A percentile compares a stretch with the other conserved stretches of the same genome.
Conservation (phyloP, 148 eudicot genomes). For the Polygonum maritimum region DNA sequence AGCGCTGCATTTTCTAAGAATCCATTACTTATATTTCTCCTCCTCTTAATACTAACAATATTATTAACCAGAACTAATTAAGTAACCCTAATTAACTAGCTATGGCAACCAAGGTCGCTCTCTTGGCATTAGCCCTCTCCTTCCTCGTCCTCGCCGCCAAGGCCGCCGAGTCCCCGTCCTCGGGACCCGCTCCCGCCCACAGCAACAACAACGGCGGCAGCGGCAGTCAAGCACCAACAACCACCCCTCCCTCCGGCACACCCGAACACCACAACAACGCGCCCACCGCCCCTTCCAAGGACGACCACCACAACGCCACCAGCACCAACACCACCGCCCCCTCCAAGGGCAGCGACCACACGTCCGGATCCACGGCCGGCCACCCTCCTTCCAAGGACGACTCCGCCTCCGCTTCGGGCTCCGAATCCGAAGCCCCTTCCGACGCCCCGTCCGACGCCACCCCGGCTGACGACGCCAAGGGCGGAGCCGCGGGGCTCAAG, state of each 20-base stretch:
- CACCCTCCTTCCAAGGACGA: background rate
- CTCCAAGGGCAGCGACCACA: background rate
- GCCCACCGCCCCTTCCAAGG: background rate
- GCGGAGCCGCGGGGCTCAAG: background rate
- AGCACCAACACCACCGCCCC: background rate
- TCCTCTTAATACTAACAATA: background rate
- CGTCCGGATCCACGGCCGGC: background rate
- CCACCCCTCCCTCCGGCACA: background rate
- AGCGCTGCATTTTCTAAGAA: background rate
- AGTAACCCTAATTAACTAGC: background rate
- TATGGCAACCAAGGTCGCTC: background rate
- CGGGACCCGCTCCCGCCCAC: background rate
- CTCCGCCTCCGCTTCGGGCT: background rate
- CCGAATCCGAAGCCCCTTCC: background rate
- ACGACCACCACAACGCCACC: background rate
- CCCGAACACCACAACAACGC: background rate
- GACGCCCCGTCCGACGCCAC: background rate
- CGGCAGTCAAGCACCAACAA: background rate
- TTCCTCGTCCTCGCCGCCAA: background rate
- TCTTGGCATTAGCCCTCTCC: background rate
- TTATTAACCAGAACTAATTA: background rate
- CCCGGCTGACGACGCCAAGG: background rate
- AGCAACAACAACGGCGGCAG: background rate
- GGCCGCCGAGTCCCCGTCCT: background rate
- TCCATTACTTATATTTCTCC: background rate